Base-by-base conservation (phyloP, 1,284 basidiomycete genomes). In the Ustilago shanxiensis region DNA sequence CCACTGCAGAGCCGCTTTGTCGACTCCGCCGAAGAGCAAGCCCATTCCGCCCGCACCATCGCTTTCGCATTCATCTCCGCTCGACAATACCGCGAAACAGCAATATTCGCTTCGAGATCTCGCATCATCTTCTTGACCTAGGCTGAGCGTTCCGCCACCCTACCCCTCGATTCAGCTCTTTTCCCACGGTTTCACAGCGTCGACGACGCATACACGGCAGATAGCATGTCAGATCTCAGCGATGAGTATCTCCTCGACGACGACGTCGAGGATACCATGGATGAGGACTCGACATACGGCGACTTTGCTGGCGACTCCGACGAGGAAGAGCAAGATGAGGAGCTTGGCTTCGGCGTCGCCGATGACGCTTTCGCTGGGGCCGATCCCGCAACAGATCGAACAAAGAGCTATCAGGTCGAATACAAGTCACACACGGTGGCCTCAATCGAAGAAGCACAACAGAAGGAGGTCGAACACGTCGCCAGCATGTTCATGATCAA, bases 401-500 rank as follows among this genome's bases (percentile, higher is more conserved):
- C 66, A 28, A 84, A 83, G 71, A 66, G 61, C 37, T 84, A 80
- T 51, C 52, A 84, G 45, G 81, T 85, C 61, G 83, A 85, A 13
- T 85, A 73, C 73, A 82, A 75, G 50, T 73, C 67, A 24, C 79
- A 81, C 29, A 63, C 67, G 49, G 54, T 81, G 22, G 66, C 45
- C 9, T 77, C 69, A 9, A 79, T 85, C 50, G 76, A 78, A 28
- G 71, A 74, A 11, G 69, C 75, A 37, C 83, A 85, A 71, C 60
- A 74, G 22, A 79, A 81, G 45, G 83, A 86, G 53, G 73, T 83
- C 24, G 83, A 83, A 16, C 82, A 85, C 35, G 73, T 85, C 26
- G 77, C 84, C 8, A 75, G 72, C 64, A 85, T 85, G 79, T 85
- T 86, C 51, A 59, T 77, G 66, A 76, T 82, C 68, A 82, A 82